Percentiles rank a stretch among this genome's conserved stretches.
These are phyloP conservation scores for Tricholoma bakamatsutake DNA, from an alignment of 768 basidiomycete species.

Conservation along the genomic window DNA sequence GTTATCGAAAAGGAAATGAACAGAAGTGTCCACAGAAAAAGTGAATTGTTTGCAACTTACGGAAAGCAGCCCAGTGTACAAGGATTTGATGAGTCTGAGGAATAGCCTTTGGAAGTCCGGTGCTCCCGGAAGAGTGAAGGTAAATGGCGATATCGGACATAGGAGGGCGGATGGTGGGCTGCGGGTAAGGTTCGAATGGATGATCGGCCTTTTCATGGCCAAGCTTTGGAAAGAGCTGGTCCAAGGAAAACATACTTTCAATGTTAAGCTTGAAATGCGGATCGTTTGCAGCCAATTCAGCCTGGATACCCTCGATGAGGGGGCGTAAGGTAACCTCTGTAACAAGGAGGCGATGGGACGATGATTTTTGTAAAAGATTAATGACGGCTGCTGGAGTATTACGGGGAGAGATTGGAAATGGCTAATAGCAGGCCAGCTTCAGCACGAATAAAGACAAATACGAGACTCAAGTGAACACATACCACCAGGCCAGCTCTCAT, in stretches of 20 bases:
- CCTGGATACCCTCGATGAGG: conserved; percentile 25
- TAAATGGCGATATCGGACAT: conserved; percentile 27
- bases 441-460: too few species aligned
- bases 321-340: conserved; percentile 22
- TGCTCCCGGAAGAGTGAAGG: conserved; percentile 48
- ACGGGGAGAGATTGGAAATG: conserved; percentile 35
- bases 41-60: conserved; percentile 21
- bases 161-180: conserved; percentile 5
- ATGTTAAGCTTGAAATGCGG: conserved; percentile 19
- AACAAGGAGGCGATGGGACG: conserved; percentile 28
- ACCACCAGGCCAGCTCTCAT: conserved; percentile 24
- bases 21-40: neutral
- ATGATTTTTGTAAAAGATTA: conserved; percentile 29
- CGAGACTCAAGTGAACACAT: conserved; percentile 2
- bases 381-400: conserved; percentile 29
- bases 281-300: conserved; percentile 12
- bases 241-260: conserved; percentile 27
- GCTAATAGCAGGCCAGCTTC: conserved; percentile 16
- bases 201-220: conserved; percentile 27
- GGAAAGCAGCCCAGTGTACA: conserved; percentile 26
- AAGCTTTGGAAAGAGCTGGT: conserved; percentile 33
- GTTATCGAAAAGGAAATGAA: neutral
- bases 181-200: conserved; percentile 24
- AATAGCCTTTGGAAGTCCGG: conserved; percentile 40
- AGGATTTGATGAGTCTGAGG: conserved; percentile 24